phyloP scores from a whole-genome alignment of 2,329 filamentous ascomycete species.

The Camptophora hylomeconis region DNA sequence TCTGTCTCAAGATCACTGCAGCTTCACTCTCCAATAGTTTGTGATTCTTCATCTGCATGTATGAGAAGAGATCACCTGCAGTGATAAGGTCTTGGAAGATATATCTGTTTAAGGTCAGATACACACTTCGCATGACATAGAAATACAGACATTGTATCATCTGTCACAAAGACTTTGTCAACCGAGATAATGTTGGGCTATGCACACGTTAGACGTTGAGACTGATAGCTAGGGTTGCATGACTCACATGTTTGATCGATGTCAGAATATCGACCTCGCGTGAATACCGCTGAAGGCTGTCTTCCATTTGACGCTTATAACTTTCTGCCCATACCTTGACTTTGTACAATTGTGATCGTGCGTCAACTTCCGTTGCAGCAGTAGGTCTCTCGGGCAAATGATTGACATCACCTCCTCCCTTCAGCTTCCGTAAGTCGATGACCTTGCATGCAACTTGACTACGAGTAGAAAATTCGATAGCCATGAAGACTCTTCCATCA shows the following conservation, averaged over 20 bases:
- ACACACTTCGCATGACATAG: not conserved
- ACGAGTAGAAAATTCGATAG: constrained; percentile 19
- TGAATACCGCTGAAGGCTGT: constrained; percentile 22
- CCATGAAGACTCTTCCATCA: constrained; percentile 31
- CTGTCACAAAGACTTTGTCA: constrained; percentile 42
- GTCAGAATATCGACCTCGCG: constrained; percentile 35
- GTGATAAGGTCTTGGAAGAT: constrained; percentile 49
- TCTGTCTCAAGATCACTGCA: constrained; percentile 41
- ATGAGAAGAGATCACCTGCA: constrained; percentile 49
- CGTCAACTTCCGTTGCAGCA: constrained; percentile 12
- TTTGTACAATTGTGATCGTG: constrained; percentile 8
- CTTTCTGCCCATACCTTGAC: constrained; percentile 12
- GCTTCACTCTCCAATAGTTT: constrained; percentile 37
- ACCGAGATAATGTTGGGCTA: constrained; percentile 47
- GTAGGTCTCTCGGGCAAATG: constrained; percentile 5
- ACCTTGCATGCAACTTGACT: constrained; percentile 34
- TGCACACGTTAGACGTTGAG: constrained; percentile 2
- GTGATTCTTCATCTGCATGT: constrained; percentile 37
- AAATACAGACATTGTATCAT: constrained; percentile 35
- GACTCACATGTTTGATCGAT: constrained; percentile 38
- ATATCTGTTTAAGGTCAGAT: constrained; percentile 31
- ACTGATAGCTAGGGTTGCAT: constrained; percentile 2
- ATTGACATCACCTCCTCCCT: constrained; percentile 4
- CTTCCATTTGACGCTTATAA: constrained; percentile 16
- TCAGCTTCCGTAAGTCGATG: constrained; percentile 24